Evolutionary conservation across 129 eudicot species (phyloP).

Genomic region (Chrysanthemum seticuspe): DNA sequence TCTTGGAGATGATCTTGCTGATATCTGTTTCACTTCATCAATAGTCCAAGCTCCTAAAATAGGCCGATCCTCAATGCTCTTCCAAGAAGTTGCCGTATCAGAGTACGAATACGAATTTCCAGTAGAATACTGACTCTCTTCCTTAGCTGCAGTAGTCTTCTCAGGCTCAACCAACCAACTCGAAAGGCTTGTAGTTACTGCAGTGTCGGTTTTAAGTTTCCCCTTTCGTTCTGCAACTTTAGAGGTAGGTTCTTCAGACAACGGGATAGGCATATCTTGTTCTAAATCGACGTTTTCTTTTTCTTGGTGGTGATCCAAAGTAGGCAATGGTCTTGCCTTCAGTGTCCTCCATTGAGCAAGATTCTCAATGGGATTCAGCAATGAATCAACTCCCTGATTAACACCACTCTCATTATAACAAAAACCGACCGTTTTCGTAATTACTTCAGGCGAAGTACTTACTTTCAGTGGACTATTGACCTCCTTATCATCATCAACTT

Average conservation of each 20-base stretch:
- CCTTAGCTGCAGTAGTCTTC: conserved; percentile 32
- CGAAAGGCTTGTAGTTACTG: conserved; percentile 74
- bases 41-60: conserved; percentile 59
- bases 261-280: conserved; percentile 23
- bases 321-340: conserved; percentile 26
- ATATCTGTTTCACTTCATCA: conserved; percentile 43
- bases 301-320: conserved; percentile 24
- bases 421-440: conserved; percentile 11
- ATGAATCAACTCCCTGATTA: conserved; percentile 25
- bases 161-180: conserved; percentile 68
- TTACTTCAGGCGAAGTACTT: conserved; percentile 13
- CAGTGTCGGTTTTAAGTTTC: conserved; percentile 21
- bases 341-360: conserved; percentile 49
- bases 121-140: conserved; percentile 40
- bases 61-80: conserved; percentile 53
- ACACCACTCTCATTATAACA: conserved; percentile 10
- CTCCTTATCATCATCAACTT: conserved; percentile 47
- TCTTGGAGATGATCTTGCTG: conserved; percentile 48
- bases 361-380: conserved; percentile 59
- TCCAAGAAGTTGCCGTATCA: conserved; percentile 43
- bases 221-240: conserved; percentile 13
- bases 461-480: conserved; percentile 53
- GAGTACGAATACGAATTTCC: conserved; percentile 44
- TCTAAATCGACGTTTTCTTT: conserved; percentile 53
- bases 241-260: conserved; percentile 36